Evolutionary conservation across 73 alveolate genomes (phyloP).

Genomic region (Paramecium caudatum): DNA sequence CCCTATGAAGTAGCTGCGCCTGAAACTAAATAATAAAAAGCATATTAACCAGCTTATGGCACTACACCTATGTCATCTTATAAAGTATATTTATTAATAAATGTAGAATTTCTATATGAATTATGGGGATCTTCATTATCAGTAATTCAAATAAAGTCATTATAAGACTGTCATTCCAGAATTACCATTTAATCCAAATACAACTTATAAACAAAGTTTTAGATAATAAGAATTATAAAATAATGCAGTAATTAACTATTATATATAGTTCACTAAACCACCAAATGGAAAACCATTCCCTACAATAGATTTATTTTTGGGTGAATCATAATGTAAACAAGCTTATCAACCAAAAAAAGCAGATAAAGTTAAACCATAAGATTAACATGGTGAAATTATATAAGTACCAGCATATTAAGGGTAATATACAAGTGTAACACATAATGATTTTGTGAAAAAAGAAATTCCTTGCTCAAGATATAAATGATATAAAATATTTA

Average conservation of each 20-base stretch:
- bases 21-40: background rate
- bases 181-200: slow-evolving; percentile 46
- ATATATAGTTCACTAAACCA: slow-evolving; percentile 10
- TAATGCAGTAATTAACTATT: background rate
- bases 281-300: slow-evolving; percentile 56
- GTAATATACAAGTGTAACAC: slow-evolving; percentile 39
- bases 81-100: background rate
- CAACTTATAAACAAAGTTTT: slow-evolving; percentile 41
- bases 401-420: slow-evolving; percentile 51
- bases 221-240: background rate
- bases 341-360: slow-evolving; percentile 26
- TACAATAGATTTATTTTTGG: slow-evolving; percentile 59
- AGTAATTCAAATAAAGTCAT: slow-evolving; percentile 62
- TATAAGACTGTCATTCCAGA: slow-evolving; percentile 58
- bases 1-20: background rate
- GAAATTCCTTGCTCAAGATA: slow-evolving; percentile 27
- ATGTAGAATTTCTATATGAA: slow-evolving; percentile 37
- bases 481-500: background rate
- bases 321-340: background rate
- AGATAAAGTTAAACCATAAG: background rate
- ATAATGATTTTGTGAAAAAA: slow-evolving; percentile 39
- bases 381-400: background rate
- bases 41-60: slow-evolving; percentile 31
- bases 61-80: slow-evolving; percentile 23
- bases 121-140: slow-evolving; percentile 62